Percentiles rank a stretch among this genome's conserved stretches.
These are phyloP conservation scores for Fraxinus ornus DNA, from an alignment of 305 asterid species.

Conservation along the genomic window DNA sequence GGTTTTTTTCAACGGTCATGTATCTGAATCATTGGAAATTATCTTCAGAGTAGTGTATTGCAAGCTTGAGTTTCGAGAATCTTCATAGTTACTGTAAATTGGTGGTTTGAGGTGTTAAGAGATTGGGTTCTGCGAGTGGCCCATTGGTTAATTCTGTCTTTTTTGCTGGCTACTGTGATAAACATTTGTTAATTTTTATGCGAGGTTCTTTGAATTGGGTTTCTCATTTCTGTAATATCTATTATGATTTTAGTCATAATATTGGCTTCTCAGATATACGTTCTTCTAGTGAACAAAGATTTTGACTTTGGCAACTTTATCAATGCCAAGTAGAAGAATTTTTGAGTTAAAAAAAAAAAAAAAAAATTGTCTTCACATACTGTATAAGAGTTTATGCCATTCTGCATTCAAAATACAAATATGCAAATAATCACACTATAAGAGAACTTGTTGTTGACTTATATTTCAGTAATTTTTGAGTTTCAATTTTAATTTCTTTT, in stretches of 20 bases:
- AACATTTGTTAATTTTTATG: background rate
- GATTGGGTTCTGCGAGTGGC: slow-evolving; percentile 20
- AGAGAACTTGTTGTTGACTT: background rate
- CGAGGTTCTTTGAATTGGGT: background rate
- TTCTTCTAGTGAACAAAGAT: background rate
- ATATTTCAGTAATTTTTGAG: background rate
- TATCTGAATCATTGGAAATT: slow-evolving; percentile 13
- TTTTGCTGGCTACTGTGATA: background rate
- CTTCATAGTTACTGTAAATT: slow-evolving; percentile 10
- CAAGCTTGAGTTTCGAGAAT: background rate
- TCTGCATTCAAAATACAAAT: background rate
- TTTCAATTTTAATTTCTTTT: background rate
- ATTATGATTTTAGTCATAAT: too few species aligned
- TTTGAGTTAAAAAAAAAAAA: background rate
- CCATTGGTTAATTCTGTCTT: slow-evolving; percentile 12
- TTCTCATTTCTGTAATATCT: background rate
- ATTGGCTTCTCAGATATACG: background rate
- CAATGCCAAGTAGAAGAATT: background rate
- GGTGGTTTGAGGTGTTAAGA: slow-evolving; percentile 14
- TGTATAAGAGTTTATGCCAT: background rate
- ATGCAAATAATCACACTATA: background rate
- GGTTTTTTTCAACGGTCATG: background rate
- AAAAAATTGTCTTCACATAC: background rate
- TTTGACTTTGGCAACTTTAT: slow-evolving; percentile 20
- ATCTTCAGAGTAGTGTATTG: slow-evolving; percentile 1